phyloP scores from a whole-genome alignment of 148 eudicot genomes.

The Vaccinium darrowii region DNA sequence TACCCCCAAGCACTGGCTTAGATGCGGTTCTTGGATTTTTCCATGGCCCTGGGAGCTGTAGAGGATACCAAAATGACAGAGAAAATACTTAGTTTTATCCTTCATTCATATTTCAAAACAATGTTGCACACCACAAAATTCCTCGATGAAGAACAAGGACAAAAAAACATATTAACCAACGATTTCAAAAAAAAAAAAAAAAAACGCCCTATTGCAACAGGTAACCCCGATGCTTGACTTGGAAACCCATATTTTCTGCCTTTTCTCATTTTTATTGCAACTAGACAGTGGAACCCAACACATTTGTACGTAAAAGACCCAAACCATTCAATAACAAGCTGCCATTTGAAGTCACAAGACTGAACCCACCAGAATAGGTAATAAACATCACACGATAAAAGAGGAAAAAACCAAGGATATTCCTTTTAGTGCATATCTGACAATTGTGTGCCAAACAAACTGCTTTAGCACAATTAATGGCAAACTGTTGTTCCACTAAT shows the following conservation, averaged over 20 bases:
- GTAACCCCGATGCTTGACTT: not conserved
- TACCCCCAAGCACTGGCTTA: slow-evolving; percentile 24
- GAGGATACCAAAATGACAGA: not conserved
- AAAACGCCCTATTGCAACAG: not conserved
- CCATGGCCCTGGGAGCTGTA: slow-evolving; percentile 85
- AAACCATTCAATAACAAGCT: not conserved
- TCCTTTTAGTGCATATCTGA: not conserved
- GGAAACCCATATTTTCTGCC: not conserved
- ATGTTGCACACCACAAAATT: not conserved
- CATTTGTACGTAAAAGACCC: not conserved
- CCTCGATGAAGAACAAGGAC: not conserved
- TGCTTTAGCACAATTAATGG: not conserved
- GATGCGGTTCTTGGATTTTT: slow-evolving; percentile 57
- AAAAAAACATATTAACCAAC: not conserved
- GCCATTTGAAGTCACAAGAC: not conserved
- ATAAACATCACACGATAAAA: not conserved
- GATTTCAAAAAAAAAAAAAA: not conserved
- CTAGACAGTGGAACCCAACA: not conserved
- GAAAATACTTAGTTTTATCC: not conserved
- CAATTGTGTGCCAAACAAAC: not conserved
- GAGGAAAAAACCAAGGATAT: not conserved
- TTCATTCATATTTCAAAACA: not conserved
- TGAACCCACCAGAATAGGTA: not conserved
- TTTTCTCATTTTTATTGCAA: not conserved
- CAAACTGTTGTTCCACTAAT: not conserved